Conservation (phyloP, 75 land plant species). For the Larix kaempferi region DNA sequence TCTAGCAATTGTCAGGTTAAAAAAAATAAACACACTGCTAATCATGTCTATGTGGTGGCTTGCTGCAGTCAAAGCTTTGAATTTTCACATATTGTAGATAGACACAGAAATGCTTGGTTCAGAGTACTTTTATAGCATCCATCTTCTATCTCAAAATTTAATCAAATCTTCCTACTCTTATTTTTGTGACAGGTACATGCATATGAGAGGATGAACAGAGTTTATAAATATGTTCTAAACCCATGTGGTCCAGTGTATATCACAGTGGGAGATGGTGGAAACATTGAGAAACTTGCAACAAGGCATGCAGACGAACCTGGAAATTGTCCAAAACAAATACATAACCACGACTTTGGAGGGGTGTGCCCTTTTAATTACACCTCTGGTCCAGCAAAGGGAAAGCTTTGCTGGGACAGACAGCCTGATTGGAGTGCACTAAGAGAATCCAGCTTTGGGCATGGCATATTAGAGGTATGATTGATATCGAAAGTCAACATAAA, state of each 20-base stretch:
- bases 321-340: constrained; percentile 5
- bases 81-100: not conserved
- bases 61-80: not conserved
- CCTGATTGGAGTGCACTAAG: constrained; percentile 49
- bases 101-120: not conserved
- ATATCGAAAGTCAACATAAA: no score
- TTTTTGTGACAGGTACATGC: constrained; percentile 28
- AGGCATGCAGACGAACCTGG: constrained; percentile 24
- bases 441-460: constrained; percentile 44
- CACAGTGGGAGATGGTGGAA: constrained; percentile 42
- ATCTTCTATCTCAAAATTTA: not conserved
- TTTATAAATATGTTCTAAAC: constrained; percentile 27
- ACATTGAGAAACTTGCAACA: constrained; percentile 23
- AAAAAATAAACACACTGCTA: not conserved
- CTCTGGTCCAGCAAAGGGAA: constrained; percentile 42
- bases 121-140: not conserved
- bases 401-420: constrained; percentile 40
- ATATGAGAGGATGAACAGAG: constrained; percentile 34
- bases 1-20: not conserved
- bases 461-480: constrained; percentile 32
- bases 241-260: constrained; percentile 30
- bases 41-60: not conserved
- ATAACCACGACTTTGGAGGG: not conserved
- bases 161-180: not conserved
- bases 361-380: constrained; percentile 23